Evolutionary conservation across 495 filamentous ascomycete genomes (phyloP).

Genomic region (Recurvomyces mirabilis): DNA sequence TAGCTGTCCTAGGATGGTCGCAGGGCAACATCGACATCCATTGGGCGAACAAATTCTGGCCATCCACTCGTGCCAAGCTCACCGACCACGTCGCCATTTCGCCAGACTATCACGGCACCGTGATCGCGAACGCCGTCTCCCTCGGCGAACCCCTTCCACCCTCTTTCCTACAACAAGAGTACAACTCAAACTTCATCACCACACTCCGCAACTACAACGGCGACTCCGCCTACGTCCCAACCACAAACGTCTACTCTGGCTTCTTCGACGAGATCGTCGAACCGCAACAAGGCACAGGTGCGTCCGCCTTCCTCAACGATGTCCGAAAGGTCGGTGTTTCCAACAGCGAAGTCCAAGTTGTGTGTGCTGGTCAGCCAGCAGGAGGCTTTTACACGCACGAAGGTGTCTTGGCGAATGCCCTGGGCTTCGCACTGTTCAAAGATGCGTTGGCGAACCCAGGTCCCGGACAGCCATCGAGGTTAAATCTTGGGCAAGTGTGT

Average conservation of each 20-base stretch:
- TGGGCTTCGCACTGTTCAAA: constrained; percentile 34
- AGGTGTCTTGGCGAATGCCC: constrained; percentile 35
- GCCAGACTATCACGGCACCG: constrained; percentile 39
- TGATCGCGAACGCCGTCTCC: constrained; percentile 22
- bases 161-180: constrained; percentile 35
- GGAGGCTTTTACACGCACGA: constrained; percentile 37
- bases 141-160: constrained; percentile 26
- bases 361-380: constrained; percentile 30
- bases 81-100: constrained; percentile 37
- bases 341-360: constrained; percentile 36
- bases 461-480: constrained; percentile 25
- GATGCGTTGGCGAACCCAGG: constrained; percentile 37
- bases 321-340: constrained; percentile 32
- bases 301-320: constrained; percentile 35
- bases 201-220: constrained; percentile 32
- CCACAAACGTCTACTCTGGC: constrained; percentile 37
- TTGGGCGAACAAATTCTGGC: constrained; percentile 47
- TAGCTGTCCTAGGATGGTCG: constrained; percentile 39
- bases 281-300: constrained; percentile 34
- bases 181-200: constrained; percentile 32
- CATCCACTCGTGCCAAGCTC: constrained; percentile 29
- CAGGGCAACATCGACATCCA: constrained; percentile 39
- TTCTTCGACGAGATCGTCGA: constrained; percentile 38
- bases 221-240: constrained; percentile 41
- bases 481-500: constrained; percentile 30